These are phyloP conservation scores for Cicer cuneatum DNA, from an alignment of 306 rosid genomes.

Conservation along the genomic window DNA sequence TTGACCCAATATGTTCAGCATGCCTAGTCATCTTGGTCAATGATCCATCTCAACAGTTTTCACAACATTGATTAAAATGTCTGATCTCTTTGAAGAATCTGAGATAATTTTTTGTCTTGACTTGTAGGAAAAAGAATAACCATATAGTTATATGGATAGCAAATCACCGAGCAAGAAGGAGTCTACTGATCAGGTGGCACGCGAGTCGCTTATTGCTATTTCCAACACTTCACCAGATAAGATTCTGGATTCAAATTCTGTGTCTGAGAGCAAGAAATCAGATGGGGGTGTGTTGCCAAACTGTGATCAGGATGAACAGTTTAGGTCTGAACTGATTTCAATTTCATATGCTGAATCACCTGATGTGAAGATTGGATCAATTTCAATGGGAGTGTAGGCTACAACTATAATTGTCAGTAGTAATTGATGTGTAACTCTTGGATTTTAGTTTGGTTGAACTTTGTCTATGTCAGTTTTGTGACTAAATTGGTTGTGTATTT, in stretches of 20 bases:
- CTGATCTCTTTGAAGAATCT: slow-evolving; percentile 39
- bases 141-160: slow-evolving; percentile 57
- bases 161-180: slow-evolving; percentile 44
- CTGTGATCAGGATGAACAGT: slow-evolving; percentile 46
- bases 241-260: slow-evolving; percentile 38
- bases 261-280: slow-evolving; percentile 45
- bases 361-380: slow-evolving; percentile 46
- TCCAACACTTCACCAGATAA: slow-evolving; percentile 48
- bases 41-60: background rate
- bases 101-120: slow-evolving; percentile 37
- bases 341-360: slow-evolving; percentile 55
- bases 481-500: slow-evolving; percentile 18
- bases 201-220: slow-evolving; percentile 57
- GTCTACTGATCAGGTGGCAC: slow-evolving; percentile 53
- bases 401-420: background rate
- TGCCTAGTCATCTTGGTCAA: slow-evolving; percentile 6
- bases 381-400: slow-evolving; percentile 36
- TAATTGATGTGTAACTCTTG: slow-evolving; percentile 33
- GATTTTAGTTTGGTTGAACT: slow-evolving; percentile 4
- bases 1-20: background rate
- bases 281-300: slow-evolving; percentile 41
- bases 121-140: slow-evolving; percentile 47
- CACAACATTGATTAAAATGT: slow-evolving; percentile 24
- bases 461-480: slow-evolving; percentile 29
- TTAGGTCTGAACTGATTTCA: slow-evolving; percentile 56